These are phyloP conservation scores for Solanum paucissectum DNA, from an alignment of 257 asterid genomes.

Conservation along the genomic window DNA sequence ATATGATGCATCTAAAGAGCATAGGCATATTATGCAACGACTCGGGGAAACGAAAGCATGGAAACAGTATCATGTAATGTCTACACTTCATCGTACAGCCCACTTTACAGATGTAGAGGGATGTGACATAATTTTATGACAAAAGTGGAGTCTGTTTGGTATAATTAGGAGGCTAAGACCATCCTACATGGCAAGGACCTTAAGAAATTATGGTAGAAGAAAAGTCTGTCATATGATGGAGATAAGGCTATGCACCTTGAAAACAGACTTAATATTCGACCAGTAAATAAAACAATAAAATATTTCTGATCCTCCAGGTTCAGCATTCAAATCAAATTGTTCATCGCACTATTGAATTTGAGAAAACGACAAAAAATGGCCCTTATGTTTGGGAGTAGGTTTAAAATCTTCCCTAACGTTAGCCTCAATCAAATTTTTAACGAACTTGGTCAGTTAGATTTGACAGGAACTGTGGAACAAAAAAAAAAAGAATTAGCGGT, in stretches of 20 bases:
- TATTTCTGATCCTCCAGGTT: background rate
- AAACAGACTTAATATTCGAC: background rate
- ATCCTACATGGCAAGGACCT: background rate
- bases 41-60: background rate
- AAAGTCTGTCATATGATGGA: background rate
- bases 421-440: background rate
- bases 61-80: background rate
- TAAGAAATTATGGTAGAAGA: background rate
- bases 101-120: background rate
- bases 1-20: background rate
- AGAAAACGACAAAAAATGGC: background rate
- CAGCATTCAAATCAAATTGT: background rate
- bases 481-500: background rate
- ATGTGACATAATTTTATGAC: background rate
- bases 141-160: background rate
- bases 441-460: background rate
- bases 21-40: background rate
- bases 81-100: background rate
- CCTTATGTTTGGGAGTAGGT: background rate
- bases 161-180: background rate
- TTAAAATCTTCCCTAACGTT: background rate
- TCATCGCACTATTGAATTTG: background rate
- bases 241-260: background rate
- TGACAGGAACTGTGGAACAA: background rate
- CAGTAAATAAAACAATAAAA: background rate